Conservation (phyloP, 2,329 filamentous ascomycete species). For the Fusarium palustre region DNA sequence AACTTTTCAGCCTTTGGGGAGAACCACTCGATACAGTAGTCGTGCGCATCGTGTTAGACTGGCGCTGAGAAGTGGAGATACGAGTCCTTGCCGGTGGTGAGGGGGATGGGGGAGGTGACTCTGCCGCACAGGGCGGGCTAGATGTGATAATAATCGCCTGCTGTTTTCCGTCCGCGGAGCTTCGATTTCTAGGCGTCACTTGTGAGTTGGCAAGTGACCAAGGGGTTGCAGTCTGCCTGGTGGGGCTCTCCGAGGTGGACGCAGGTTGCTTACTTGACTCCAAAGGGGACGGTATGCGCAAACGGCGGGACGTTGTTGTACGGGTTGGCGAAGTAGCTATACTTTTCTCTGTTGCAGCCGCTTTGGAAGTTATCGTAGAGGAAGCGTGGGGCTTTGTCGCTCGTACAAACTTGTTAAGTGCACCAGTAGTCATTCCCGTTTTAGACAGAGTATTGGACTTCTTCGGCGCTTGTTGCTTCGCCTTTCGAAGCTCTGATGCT, state of each 20-base stretch:
- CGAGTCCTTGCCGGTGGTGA: conserved; percentile 35
- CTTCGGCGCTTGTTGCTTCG: conserved; percentile 28
- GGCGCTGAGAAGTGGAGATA: conserved; percentile 27
- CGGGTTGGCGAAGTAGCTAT: conserved; percentile 7
- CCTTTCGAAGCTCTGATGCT: conserved; percentile 26
- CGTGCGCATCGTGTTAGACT: conserved; percentile 45
- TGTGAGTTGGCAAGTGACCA: conserved; percentile 60
- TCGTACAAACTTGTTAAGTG: conserved; percentile 57
- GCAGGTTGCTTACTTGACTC: conserved; percentile 54
- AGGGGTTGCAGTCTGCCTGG: conserved; percentile 43
- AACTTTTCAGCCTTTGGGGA: conserved; percentile 37
- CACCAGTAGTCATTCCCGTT: conserved; percentile 43
- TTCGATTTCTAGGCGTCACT: conserved; percentile 53
- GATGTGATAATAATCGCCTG: conserved; percentile 60
- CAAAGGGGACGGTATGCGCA: conserved; percentile 45
- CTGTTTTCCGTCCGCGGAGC: conserved; percentile 43
- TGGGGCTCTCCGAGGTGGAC: conserved; percentile 41
- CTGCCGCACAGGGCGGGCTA: conserved; percentile 52
- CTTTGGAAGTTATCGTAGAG: conserved; percentile 2
- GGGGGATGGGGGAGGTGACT: conserved; percentile 49
- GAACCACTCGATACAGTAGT: conserved; percentile 37
- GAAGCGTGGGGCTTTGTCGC: conserved; percentile 52
- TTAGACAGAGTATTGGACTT: conserved; percentile 35
- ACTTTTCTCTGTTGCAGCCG: neutral
- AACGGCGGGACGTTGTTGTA: conserved; percentile 26